Evolutionary conservation across 495 filamentous ascomycete genomes (phyloP).

Genomic region (Talaromyces trachyspermus): DNA sequence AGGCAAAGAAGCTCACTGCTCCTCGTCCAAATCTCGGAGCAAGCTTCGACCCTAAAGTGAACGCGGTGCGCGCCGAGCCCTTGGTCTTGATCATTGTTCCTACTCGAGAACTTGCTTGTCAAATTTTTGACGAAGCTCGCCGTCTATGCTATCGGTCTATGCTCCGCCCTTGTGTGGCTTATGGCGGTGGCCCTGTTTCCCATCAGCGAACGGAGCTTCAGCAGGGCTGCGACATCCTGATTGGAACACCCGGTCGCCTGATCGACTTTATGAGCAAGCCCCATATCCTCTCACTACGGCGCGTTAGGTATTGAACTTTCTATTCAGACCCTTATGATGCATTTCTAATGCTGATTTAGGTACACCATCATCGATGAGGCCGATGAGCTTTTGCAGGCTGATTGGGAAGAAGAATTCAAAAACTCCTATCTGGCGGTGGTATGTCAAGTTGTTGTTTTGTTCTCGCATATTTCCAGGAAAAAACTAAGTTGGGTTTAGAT

Average conservation of each 20-base stretch:
- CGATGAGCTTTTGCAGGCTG: constrained; percentile 74
- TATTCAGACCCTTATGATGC: constrained; percentile 5
- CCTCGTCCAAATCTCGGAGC: constrained; percentile 55
- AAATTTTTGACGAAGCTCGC: constrained; percentile 90
- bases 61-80: constrained; percentile 66
- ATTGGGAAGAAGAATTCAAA: constrained; percentile 67
- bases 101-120: constrained; percentile 79
- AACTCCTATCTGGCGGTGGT: constrained; percentile 74
- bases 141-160: constrained; percentile 89
- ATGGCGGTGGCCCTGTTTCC: constrained; percentile 67
- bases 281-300: constrained; percentile 59
- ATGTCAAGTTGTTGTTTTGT: no score
- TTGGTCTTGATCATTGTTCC: constrained; percentile 80
- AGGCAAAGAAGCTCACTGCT: constrained; percentile 74
- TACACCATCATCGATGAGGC: constrained; percentile 91
- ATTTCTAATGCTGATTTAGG: constrained; percentile 23
- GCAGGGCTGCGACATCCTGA: constrained; percentile 81
- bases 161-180: constrained; percentile 86
- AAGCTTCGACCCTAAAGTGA: constrained; percentile 30
- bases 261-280: constrained; percentile 70
- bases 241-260: constrained; percentile 83
- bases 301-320: constrained; percentile 52
- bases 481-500: constrained; percentile 36
- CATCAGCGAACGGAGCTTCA: constrained; percentile 65
- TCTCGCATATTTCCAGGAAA: no score